Base-by-base conservation (phyloP, 139 green algal genomes). In the Haematococcus sp. region DNA sequence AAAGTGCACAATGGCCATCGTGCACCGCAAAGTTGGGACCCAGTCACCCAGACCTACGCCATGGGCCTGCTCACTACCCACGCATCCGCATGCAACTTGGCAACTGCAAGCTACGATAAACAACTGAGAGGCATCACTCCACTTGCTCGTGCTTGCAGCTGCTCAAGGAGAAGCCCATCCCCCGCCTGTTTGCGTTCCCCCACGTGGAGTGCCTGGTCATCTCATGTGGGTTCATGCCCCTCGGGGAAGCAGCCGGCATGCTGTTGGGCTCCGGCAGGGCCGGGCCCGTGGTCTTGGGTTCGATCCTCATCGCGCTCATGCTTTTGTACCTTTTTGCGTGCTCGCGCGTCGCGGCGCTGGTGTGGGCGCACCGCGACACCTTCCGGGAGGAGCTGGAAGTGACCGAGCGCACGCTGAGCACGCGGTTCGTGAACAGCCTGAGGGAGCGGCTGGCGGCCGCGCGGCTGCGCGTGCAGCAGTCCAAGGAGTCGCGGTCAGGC, bases 391-490 rank as follows among this genome's bases (percentile, higher is more conserved):
- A 65, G 25, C 20, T 65, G n/a, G 25, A 34, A 20, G 58, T 65
- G n/a, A 27, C 52, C 4, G 22, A 61, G 52, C 52, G 52, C 5
- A 31, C 23, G 15, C 52, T 19, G 11, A 34, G 58, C 58, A 35
- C 28, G n/a, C 58, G 58, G 58, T 65, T 65, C 27, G 25, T 65
- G n/a, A 40, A 19, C 58, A 65, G 58, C 58, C 25, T 65, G 58
- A 33, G 15, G 58, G 20, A 35, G 58, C 58, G 58, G 20, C 23
- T 65, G 11, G 20, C 15, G 25, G 58, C 58, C 4, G 58, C 58
- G 25, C 20, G 58, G 11, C 4, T 23, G n/a, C 58, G 58, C 4
- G 25, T 65, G 11, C 16, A n/a, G 25, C 20, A n/a, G 4, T 22
- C 23, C 3, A 7, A 34, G 58, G 25, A 34, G 58, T 34, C 25